These are phyloP conservation scores for Lepidium africanum DNA, from an alignment of 345 rosid species.

Conservation along the genomic window DNA sequence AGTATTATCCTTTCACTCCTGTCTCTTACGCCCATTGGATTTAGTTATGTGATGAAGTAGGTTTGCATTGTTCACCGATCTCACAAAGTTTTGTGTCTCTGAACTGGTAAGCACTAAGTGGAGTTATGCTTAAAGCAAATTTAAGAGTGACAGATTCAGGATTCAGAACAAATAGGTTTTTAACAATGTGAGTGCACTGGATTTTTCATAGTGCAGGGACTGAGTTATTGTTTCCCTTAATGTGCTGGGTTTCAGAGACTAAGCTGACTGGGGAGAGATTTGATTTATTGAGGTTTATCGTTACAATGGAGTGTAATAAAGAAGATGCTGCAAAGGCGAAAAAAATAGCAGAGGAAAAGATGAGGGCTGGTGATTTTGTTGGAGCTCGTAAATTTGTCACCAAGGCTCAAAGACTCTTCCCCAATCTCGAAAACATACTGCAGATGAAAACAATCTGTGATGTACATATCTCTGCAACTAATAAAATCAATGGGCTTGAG, in stretches of 20 bases:
- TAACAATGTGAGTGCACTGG: background rate
- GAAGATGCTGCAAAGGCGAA: slow-evolving; percentile 76
- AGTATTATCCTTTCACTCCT: background rate
- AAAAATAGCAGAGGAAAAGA: slow-evolving; percentile 54
- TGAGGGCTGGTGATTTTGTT: slow-evolving; percentile 50
- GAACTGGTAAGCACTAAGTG: slow-evolving; percentile 5
- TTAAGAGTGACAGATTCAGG: background rate
- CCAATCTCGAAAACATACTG: slow-evolving; percentile 48
- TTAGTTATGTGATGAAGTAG: background rate
- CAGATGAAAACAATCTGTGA: slow-evolving; percentile 62
- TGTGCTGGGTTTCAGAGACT: background rate
- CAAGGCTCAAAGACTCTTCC: slow-evolving; percentile 65
- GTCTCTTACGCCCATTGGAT: background rate
- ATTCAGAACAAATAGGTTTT: background rate
- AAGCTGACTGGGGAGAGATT: background rate
- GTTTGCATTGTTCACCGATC: background rate
- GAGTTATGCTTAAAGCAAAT: background rate
- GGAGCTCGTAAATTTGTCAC: slow-evolving; percentile 47
- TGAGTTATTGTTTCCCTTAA: background rate
- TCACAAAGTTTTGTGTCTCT: background rate
- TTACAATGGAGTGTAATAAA: slow-evolving; percentile 77
- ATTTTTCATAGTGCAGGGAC: slow-evolving; percentile 12
- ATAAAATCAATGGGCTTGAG: slow-evolving; percentile 45
- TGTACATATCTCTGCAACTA: slow-evolving; percentile 61
- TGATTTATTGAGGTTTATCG: background rate